A percentile compares a stretch with the other conserved stretches of the same genome.
Conservation (phyloP, 805 yeast genomes). For the Nakazawaea wyomingensis region DNA sequence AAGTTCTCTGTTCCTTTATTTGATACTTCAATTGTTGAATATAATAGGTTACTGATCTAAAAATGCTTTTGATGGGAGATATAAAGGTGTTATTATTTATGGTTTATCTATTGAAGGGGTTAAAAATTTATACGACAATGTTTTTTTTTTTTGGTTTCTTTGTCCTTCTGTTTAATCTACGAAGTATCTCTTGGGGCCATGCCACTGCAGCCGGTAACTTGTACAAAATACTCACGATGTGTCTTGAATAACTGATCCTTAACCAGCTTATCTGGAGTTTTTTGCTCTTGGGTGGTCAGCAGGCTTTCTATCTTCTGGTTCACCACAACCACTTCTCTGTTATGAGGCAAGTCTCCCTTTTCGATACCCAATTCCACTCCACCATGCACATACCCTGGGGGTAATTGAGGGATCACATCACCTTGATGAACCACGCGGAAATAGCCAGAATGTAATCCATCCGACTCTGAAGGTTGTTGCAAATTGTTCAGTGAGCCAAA, state of each 20-base stretch:
- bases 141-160: too few species aligned
- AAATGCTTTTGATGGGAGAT: too few species aligned
- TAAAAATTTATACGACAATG: too few species aligned
- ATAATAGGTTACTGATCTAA: too few species aligned
- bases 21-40: too few species aligned
- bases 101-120: background rate
- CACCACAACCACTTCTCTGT: background rate
- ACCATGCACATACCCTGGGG: constrained; percentile 46
- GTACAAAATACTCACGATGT: constrained; percentile 5
- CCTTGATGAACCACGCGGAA: constrained; percentile 52
- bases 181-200: too few species aligned
- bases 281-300: background rate
- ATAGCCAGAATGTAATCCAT: constrained; percentile 30
- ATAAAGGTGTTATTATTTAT: too few species aligned
- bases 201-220: constrained; percentile 3
- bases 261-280: background rate
- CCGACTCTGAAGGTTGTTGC: background rate
- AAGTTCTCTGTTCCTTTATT: too few species aligned
- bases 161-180: too few species aligned
- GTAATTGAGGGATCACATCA: constrained; percentile 57
- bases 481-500: constrained; percentile 32
- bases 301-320: background rate
- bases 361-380: constrained; percentile 48
- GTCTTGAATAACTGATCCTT: background rate
- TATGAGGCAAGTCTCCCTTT: constrained; percentile 33